phyloP scores from a whole-genome alignment of 2,329 filamentous ascomycete genomes.

The Gremmenia infestans region DNA sequence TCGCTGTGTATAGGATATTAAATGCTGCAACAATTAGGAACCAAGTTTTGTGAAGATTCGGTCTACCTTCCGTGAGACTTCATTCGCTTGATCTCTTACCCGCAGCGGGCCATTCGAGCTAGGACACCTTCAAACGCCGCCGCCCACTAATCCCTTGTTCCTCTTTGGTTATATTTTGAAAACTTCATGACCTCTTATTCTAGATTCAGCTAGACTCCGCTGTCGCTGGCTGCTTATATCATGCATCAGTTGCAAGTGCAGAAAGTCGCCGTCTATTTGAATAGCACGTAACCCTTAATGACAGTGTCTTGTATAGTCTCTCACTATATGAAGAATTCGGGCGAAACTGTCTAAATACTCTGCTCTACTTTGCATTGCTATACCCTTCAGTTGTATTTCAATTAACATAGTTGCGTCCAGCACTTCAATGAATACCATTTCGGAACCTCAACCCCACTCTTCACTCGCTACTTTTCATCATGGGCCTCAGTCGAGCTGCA shows the following conservation, averaged over 20 bases:
- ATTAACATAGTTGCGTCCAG: constrained; percentile 1
- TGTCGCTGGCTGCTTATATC: constrained; percentile 3
- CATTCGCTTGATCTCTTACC: constrained; percentile 3
- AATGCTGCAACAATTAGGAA: neutral
- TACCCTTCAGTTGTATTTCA: neutral
- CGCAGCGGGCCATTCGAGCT: neutral
- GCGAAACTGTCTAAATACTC: neutral
- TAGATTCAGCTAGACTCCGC: neutral
- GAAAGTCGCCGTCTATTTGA: neutral
- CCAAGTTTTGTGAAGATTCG: neutral
- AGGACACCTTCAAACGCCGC: neutral
- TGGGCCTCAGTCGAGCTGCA: constrained; percentile 19
- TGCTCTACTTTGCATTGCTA: neutral
- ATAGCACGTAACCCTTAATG: neutral
- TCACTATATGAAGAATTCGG: neutral
- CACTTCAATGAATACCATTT: constrained; percentile 1
- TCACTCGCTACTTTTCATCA: constrained; percentile 1
- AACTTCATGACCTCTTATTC: neutral
- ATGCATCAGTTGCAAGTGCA: neutral
- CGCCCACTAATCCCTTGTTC: neutral
- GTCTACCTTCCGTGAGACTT: neutral
- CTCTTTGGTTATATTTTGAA: neutral
- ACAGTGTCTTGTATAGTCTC: neutral
- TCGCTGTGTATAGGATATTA: neutral
- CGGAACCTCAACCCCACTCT: neutral